A percentile compares a stretch with the other conserved stretches of the same genome.
phyloP scores from a whole-genome alignment of 2,329 filamentous ascomycete genomes.

The Botrytis hyacinthi region DNA sequence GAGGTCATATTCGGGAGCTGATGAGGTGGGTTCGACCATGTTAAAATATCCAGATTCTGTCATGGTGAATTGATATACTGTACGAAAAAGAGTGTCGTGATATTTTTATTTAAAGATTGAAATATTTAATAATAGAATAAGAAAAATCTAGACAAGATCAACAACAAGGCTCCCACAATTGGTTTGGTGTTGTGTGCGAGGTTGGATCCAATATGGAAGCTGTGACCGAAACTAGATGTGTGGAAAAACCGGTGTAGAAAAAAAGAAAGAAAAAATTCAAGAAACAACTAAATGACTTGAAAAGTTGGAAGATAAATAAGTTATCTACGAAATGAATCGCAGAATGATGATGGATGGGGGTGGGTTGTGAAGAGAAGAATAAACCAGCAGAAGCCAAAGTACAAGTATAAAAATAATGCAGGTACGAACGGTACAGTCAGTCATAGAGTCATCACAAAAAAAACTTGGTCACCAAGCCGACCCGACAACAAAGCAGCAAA shows the following conservation, averaged over 20 bases:
- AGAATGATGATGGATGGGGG: constrained; percentile 1
- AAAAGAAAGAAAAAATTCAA: constrained; percentile 2
- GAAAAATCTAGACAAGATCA: neutral
- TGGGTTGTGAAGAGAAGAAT: constrained; percentile 14
- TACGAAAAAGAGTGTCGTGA: constrained; percentile 14
- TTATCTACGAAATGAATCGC: constrained; percentile 6
- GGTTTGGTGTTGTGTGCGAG: neutral
- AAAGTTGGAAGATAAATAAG: constrained; percentile 1
- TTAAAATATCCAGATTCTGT: constrained; percentile 16
- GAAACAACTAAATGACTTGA: constrained; percentile 17
- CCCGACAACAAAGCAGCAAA: constrained; percentile 19
- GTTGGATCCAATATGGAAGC: constrained; percentile 3
- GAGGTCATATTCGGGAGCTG: neutral
- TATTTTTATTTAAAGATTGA: constrained; percentile 7
- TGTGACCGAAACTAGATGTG: neutral
- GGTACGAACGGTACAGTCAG: constrained; percentile 8
- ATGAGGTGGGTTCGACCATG: neutral
- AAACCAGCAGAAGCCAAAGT: neutral
- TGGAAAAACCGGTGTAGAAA: neutral
- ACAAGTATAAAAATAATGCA: constrained; percentile 21
- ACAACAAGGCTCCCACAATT: constrained; percentile 1
- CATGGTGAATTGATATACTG: neutral
- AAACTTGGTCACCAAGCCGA: constrained; percentile 9
- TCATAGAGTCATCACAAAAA: neutral
- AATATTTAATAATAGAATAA: neutral